Evolutionary conservation across 1,284 basidiomycete species (phyloP).

Genomic region (Inonotus obliquus): DNA sequence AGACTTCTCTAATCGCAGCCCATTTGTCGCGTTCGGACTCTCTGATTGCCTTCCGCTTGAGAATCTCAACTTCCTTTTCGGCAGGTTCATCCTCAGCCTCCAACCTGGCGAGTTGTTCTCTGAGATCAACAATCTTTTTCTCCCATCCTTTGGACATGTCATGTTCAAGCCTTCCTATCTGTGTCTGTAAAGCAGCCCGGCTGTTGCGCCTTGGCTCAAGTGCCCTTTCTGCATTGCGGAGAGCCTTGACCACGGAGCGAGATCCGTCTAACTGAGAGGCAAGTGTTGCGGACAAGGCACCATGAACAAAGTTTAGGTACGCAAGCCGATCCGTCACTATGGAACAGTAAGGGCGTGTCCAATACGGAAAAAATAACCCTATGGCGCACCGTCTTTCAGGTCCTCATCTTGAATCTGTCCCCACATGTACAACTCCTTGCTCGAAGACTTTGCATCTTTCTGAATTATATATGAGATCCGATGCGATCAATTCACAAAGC

Average conservation of each 20-base stretch:
- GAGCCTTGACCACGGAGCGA: conserved; percentile 58
- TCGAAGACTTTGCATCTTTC: conserved; percentile 61
- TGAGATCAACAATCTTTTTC: conserved; percentile 58
- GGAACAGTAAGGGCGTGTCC: not conserved
- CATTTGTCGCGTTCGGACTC: conserved; percentile 72
- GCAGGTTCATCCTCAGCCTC: conserved; percentile 56
- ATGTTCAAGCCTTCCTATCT: conserved; percentile 62
- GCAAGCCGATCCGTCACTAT: conserved; percentile 73
- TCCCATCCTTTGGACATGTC: conserved; percentile 56
- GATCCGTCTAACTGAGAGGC: conserved; percentile 56
- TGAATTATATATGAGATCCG: not conserved
- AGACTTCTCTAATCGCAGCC: conserved; percentile 72
- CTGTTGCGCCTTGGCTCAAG: conserved; percentile 56
- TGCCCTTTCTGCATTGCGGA: conserved; percentile 63
- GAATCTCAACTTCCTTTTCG: conserved; percentile 62
- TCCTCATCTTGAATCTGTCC: conserved; percentile 65
- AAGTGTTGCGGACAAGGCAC: conserved; percentile 56
- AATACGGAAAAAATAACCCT: not conserved
- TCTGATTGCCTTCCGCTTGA: conserved; percentile 67
- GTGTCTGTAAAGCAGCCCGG: conserved; percentile 49
- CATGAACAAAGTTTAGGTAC: conserved; percentile 71
- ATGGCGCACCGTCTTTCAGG: conserved; percentile 66
- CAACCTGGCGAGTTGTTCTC: conserved; percentile 55
- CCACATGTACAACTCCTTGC: conserved; percentile 80
- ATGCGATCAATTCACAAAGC: not conserved